Evolutionary conservation across 768 basidiomycete genomes (phyloP).

Genomic region (Mycena belliarum): DNA sequence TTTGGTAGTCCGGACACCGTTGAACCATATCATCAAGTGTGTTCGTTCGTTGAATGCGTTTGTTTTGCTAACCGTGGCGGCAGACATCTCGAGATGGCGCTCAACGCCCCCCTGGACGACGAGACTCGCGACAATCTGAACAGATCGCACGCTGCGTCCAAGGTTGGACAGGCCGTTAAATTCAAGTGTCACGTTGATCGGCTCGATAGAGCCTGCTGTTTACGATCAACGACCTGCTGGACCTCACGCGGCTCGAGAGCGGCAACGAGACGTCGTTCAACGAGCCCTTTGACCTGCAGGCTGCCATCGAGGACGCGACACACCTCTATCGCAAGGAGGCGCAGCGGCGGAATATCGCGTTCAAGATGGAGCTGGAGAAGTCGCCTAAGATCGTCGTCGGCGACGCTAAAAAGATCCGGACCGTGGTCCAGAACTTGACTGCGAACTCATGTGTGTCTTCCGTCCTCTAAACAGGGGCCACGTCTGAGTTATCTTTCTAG

Average conservation of each 20-base stretch:
- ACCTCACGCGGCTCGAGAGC: conserved; percentile 75
- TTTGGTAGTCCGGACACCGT: conserved; percentile 64
- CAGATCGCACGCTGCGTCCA: conserved; percentile 74
- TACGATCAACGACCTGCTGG: conserved; percentile 82
- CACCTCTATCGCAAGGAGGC: conserved; percentile 69
- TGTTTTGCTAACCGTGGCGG: too few species aligned
- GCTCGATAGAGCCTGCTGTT: conserved; percentile 69
- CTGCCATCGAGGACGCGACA: conserved; percentile 62
- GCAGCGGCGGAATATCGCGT: conserved; percentile 55
- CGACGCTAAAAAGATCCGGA: conserved; percentile 71
- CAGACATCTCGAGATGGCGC: conserved; percentile 78
- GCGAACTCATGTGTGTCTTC: conserved; percentile 64
- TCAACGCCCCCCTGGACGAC: conserved; percentile 69
- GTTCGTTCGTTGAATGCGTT: conserved; percentile 19
- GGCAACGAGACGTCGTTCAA: conserved; percentile 75
- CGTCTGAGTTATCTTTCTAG: conserved; percentile 33
- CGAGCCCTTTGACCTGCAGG: conserved; percentile 71
- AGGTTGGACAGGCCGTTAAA: conserved; percentile 39
- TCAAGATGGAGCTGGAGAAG: conserved; percentile 53
- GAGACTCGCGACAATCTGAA: conserved; percentile 77
- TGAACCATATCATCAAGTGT: conserved; percentile 84
- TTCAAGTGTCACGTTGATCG: too few species aligned
- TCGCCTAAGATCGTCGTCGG: conserved; percentile 67
- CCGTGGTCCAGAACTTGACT: conserved; percentile 75
- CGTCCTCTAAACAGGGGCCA: neutral